Evolutionary conservation across 108 stramenopile species (phyloP), one percentile per base, ranked within the genome.

Genomic region (Stephanodiscus minutulus): DNA sequence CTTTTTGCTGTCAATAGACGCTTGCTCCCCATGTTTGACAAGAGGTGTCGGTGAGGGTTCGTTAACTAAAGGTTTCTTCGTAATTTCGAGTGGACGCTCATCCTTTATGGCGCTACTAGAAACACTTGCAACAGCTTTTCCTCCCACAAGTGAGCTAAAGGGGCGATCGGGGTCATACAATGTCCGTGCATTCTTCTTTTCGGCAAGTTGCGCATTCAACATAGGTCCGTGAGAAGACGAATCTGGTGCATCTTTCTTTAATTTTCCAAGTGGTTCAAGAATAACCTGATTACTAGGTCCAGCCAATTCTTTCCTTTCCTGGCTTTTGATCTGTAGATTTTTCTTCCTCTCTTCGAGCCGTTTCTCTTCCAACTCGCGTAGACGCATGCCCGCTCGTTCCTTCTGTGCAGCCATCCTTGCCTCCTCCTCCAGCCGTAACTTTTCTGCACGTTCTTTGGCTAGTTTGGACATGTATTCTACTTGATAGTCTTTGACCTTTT

Each of bases 281-380:
- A 68, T 41, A 28, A 76, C 71, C 41, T 72, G 63, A 18, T 27
- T 74, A 35, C 73, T 69, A 12, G 68, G 73, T n/a, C 39, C 63
- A 15, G 59, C 52, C 0, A 58, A 25, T 22, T 61, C 59, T 54
- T 28, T 61, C 36, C 71, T 43, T 44, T 31, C 71, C 25, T 44
- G 47, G 15, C 8, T 69, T 59, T 33, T 27, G 36, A 55, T 72
- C 29, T 55, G 17, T 47, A 41, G 59, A 37, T 41, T 12, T 29
- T 56, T 21, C 58, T 71, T 72, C 75, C 66, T 81, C 76, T 82
- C 57, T 25, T 76, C 67, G 10, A 72, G 62, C 17, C 71, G 71
- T 43, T 86, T 88, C n/a, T 79, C 65, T 36, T 92, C 91, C 39
- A 91, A 65, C 48, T 88, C 92, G 15, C 69, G 66, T 18, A 91